A percentile compares a stretch with the other conserved stretches of the same genome.
Evolutionary conservation across 2,329 filamentous ascomycete species (phyloP).

Genomic region (Calonectria honghensis): DNA sequence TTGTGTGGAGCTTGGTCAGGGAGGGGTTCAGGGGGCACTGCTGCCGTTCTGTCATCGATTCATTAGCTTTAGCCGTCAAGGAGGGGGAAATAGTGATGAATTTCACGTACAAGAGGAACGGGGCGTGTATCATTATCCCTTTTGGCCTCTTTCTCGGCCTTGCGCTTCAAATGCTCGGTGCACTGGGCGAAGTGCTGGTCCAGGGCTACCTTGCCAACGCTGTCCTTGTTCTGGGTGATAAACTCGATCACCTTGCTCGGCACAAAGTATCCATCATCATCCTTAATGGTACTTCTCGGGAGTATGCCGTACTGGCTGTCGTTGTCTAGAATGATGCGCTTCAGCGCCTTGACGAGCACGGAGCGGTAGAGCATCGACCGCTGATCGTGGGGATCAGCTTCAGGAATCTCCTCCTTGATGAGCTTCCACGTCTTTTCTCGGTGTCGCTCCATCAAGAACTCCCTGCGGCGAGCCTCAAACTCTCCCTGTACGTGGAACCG

Average conservation of each 20-base stretch:
- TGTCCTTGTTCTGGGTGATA: conserved; percentile 61
- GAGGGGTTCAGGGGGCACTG: neutral
- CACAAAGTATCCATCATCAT: conserved; percentile 65
- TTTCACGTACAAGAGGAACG: neutral
- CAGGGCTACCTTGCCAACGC: conserved; percentile 61
- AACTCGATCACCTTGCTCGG: conserved; percentile 65
- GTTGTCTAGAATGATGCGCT: conserved; percentile 69
- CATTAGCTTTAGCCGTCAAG: neutral
- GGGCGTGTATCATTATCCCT: conserved; percentile 4
- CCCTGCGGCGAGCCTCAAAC: conserved; percentile 65
- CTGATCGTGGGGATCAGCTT: conserved; percentile 50
- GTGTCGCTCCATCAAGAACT: conserved; percentile 65
- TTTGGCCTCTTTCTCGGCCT: conserved; percentile 37
- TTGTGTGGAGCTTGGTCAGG: neutral
- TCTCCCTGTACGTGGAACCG: conserved; percentile 67
- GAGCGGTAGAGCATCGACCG: conserved; percentile 58
- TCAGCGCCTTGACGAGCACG: conserved; percentile 65
- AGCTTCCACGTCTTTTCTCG: conserved; percentile 66
- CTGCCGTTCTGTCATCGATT: neutral
- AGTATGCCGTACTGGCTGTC: conserved; percentile 62
- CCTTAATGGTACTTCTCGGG: conserved; percentile 54
- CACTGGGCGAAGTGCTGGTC: conserved; percentile 48
- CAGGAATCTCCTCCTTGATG: conserved; percentile 63
- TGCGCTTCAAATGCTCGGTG: conserved; percentile 27
- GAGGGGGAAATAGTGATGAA: neutral